Conservation (phyloP, 768 basidiomycete species). For the Macrocybe gigantea region DNA sequence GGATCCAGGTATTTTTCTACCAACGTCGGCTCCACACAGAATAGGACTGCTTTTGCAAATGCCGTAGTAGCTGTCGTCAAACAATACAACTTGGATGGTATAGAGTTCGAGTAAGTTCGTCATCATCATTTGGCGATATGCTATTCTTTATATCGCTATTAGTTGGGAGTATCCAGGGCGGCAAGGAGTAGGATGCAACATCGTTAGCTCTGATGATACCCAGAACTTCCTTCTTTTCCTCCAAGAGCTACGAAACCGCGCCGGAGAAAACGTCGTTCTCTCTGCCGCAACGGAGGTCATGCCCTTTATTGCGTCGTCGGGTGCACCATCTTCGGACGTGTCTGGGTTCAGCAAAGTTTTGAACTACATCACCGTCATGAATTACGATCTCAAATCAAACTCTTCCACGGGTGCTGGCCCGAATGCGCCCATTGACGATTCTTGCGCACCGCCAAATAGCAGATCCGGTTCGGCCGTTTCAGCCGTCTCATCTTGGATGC, state of each 20-base stretch:
- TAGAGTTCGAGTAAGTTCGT: constrained; percentile 59
- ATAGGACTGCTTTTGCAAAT: constrained; percentile 54
- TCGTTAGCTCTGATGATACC: constrained; percentile 55
- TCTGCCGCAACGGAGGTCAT: constrained; percentile 64
- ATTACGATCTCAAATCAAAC: constrained; percentile 60
- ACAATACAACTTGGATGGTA: constrained; percentile 49
- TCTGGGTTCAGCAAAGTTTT: constrained; percentile 60
- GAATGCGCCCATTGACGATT: constrained; percentile 79
- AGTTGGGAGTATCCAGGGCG: constrained; percentile 86
- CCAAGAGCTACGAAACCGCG: constrained; percentile 53
- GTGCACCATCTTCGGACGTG: constrained; percentile 55
- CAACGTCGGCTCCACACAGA: constrained; percentile 45
- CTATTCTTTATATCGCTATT: constrained; percentile 1
- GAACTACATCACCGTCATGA: constrained; percentile 74
- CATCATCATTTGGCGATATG: constrained; percentile 2
- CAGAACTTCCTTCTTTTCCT: constrained; percentile 78
- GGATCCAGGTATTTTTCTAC: constrained; percentile 60
- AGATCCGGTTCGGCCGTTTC: constrained; percentile 73
- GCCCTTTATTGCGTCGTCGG: constrained; percentile 59
- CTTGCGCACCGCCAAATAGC: constrained; percentile 53
- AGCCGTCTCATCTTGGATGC: constrained; percentile 68
- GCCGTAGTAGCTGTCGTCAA: constrained; percentile 43
- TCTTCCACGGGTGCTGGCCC: constrained; percentile 60
- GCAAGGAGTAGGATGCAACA: constrained; percentile 68
- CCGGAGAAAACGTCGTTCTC: constrained; percentile 54